These are phyloP conservation scores for Phytophthora tentaculata DNA, from an alignment of 352 stramenopile species.

Conservation along the genomic window DNA sequence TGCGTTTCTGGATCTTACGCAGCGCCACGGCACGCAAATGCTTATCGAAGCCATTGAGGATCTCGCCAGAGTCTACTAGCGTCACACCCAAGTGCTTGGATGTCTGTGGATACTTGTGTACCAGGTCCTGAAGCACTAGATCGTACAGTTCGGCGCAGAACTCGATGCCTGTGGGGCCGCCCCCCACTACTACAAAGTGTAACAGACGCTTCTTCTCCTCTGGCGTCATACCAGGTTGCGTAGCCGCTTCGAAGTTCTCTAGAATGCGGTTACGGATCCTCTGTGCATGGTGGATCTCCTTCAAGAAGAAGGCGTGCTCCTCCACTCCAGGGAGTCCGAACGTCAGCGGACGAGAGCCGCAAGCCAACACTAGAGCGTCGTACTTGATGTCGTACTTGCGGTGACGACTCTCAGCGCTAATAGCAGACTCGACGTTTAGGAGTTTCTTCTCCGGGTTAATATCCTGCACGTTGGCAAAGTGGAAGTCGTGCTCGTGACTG, in stretches of 20 bases:
- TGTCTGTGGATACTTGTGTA: constrained; percentile 74
- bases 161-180: constrained; percentile 95
- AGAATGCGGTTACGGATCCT: constrained; percentile 81
- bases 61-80: constrained; percentile 73
- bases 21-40: constrained; percentile 75
- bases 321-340: constrained; percentile 93
- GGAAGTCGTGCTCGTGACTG: constrained; percentile 76
- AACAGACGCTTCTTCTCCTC: constrained; percentile 93
- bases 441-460: constrained; percentile 85
- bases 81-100: constrained; percentile 78
- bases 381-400: constrained; percentile 89
- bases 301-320: constrained; percentile 97
- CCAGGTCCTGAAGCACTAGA: constrained; percentile 92
- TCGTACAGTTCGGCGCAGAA: constrained; percentile 97
- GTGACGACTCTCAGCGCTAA: constrained; percentile 40
- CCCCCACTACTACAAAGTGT: constrained; percentile 98
- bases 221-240: constrained; percentile 80
- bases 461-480: constrained; percentile 67
- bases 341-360: constrained; percentile 94
- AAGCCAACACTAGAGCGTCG: constrained; percentile 94
- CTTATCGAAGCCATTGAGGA: constrained; percentile 76
- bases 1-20: constrained; percentile 80
- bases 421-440: constrained; percentile 72
- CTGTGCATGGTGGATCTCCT: constrained; percentile 96
- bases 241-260: constrained; percentile 95